phyloP scores from a whole-genome alignment of 768 basidiomycete genomes.

The Auriscalpium microsporum region DNA sequence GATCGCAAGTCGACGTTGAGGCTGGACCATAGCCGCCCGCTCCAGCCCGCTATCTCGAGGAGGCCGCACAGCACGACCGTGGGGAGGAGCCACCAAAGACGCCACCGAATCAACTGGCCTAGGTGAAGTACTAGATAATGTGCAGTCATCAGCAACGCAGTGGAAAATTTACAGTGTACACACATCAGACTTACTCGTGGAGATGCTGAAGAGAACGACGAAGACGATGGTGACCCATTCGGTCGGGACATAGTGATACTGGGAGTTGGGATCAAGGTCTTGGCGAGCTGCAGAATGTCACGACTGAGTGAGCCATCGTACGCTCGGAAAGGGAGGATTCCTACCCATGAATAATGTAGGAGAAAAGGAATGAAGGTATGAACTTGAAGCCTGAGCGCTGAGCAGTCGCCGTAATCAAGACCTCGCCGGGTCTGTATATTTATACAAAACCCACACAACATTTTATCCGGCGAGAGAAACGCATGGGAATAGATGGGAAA shows the following conservation, averaged over 20 bases:
- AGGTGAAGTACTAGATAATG: constrained; percentile 17
- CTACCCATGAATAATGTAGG: too few species aligned
- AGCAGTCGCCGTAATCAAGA: too few species aligned
- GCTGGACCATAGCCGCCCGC: constrained; percentile 28
- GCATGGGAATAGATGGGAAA: too few species aligned
- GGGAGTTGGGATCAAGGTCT: too few species aligned
- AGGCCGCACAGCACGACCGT: constrained; percentile 25
- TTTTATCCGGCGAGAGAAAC: too few species aligned
- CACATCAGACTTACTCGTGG: neutral
- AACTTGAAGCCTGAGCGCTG: too few species aligned
- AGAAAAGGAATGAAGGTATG: too few species aligned
- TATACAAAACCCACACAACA: too few species aligned
- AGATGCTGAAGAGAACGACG: neutral
- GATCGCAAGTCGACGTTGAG: constrained; percentile 14
- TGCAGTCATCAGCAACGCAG: neutral
- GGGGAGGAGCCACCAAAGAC: constrained; percentile 28
- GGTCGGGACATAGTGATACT: constrained; percentile 7
- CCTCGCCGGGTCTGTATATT: too few species aligned
- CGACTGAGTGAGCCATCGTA: too few species aligned
- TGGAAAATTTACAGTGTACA: neutral
- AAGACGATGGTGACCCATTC: constrained; percentile 4
- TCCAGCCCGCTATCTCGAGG: constrained; percentile 32
- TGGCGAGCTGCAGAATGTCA: too few species aligned
- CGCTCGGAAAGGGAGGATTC: too few species aligned
- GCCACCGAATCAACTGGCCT: constrained; percentile 20